phyloP scores from a whole-genome alignment of 2,329 filamentous ascomycete species.

The Cercospora citrullina region DNA sequence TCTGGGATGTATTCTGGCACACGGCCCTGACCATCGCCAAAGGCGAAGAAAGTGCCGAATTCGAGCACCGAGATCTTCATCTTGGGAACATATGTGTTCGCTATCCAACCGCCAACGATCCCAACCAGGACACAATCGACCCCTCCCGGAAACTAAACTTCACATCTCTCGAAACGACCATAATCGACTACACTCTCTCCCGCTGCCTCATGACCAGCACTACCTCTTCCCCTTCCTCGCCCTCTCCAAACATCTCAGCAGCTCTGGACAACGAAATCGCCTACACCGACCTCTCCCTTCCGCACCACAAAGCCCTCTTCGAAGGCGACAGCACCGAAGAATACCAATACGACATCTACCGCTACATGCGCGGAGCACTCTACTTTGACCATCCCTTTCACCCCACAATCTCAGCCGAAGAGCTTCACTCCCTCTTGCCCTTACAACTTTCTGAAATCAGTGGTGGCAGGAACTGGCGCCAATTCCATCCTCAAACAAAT shows the following conservation, averaged over 20 bases:
- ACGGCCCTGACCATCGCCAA: slow-evolving; percentile 62
- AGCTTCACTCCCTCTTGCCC: not conserved
- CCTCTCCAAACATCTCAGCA: not conserved
- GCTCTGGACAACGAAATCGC: not conserved
- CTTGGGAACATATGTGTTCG: slow-evolving; percentile 65
- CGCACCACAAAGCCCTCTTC: slow-evolving; percentile 48
- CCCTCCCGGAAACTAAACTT: slow-evolving; percentile 49
- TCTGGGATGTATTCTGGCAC: slow-evolving; percentile 68
- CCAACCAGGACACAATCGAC: slow-evolving; percentile 25
- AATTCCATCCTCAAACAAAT: slow-evolving; percentile 62
- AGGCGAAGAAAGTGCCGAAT: slow-evolving; percentile 60
- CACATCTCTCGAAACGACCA: slow-evolving; percentile 60
- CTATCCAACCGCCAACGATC: not conserved
- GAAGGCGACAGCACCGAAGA: slow-evolving; percentile 49
- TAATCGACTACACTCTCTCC: slow-evolving; percentile 69
- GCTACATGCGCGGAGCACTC: slow-evolving; percentile 51
- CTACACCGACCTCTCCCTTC: slow-evolving; percentile 50
- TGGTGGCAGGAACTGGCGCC: slow-evolving; percentile 46
- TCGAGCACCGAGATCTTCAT: slow-evolving; percentile 68
- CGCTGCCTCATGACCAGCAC: slow-evolving; percentile 52
- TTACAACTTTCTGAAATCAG: not conserved
- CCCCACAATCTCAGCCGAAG: not conserved
- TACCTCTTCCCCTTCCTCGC: not conserved
- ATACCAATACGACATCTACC: slow-evolving; percentile 59
- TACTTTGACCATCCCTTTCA: slow-evolving; percentile 44